Evolutionary conservation across 2,329 filamentous ascomycete genomes (phyloP), one percentile per base, ranked within the genome.

Genomic region (Bipolaris victoriae): DNA sequence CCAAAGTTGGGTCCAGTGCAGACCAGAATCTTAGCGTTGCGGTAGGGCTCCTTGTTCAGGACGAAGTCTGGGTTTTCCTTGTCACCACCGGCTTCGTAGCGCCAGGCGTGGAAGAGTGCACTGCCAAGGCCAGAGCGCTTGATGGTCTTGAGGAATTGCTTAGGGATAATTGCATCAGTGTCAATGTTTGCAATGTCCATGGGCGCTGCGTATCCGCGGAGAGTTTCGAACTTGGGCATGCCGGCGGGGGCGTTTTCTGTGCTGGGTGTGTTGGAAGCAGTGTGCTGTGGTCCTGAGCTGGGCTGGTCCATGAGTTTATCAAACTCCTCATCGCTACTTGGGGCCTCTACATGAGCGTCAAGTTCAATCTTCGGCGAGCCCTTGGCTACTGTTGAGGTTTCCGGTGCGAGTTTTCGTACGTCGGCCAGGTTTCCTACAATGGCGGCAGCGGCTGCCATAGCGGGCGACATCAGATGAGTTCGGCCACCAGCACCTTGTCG

Each of bases 121-220:
- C 82, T 85, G 57, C 93, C 93, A 9, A 99, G 90, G 64, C 95
- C 95, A 1, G 94, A 96, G 57, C 95, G 91, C 85, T 98, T 98
- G 80, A 98, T 98, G 39, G 95, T 99, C 83, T 98, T 99, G 63
- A 99, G 86, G 82, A 98, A 99, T 77, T 99, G 95, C 80, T 99
- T 99, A 64, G 95, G 95, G 67, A 99, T 99, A 78, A 98, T 97
- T 73, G 94, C 94, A 72, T 99, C 95, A n/a, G 95, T 99, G 81
- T 99, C 95, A 68, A 97, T 88, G 77, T 99, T 99, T 65, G 90
- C 84, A 69, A 90, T 87, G 61, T 97, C 90, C 78, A 99, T 81
- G 2, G 92, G 91, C 10, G 93, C 95, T 1, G 92, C 92, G 64
- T 94, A 89, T 56, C 94, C 95, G 79, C 90, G 94, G 67, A 96